Conservation (phyloP, 192 early-diverging fungal species). For the Rhizoclosmatium globosum region DNA sequence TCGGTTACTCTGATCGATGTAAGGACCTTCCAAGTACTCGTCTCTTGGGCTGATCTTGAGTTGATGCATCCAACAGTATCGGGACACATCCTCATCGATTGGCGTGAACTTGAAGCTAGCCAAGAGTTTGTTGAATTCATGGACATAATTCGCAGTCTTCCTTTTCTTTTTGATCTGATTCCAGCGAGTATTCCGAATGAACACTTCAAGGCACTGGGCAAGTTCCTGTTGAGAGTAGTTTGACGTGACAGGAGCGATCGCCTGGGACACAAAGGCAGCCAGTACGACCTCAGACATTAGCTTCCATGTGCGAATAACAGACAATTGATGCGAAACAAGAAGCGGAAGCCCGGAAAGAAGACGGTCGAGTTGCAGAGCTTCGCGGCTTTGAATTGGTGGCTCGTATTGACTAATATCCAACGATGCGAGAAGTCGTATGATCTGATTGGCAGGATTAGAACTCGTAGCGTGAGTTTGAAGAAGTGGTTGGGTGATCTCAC, state of each 20-base stretch:
- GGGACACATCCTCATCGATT: neutral
- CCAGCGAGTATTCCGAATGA: neutral
- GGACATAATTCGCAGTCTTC: neutral
- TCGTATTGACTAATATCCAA: too few species aligned
- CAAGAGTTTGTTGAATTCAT: neutral
- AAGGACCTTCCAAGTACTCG: conserved; percentile 66
- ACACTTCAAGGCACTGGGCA: neutral
- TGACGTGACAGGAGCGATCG: neutral
- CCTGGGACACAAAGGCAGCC: neutral
- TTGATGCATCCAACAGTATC: conserved; percentile 23
- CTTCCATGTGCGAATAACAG: conserved; percentile 15
- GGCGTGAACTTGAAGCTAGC: neutral
- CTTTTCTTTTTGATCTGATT: conserved; percentile 20
- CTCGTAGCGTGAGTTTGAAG: too few species aligned
- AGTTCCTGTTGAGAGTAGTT: conserved; percentile 12
- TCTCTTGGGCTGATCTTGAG: conserved; percentile 70
- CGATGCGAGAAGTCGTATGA: too few species aligned
- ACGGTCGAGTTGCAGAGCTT: too few species aligned
- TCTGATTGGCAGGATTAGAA: too few species aligned
- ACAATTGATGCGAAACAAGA: conserved; percentile 9
- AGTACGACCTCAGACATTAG: conserved; percentile 24
- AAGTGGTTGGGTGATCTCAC: too few species aligned
- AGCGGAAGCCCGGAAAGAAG: neutral
- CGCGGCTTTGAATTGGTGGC: too few species aligned
- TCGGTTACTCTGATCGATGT: conserved; percentile 76